Evolutionary conservation across 2,329 filamentous ascomycete species (phyloP), one percentile per base, ranked within the genome.

Genomic region (Pseudophaeomoniella oleicola): DNA sequence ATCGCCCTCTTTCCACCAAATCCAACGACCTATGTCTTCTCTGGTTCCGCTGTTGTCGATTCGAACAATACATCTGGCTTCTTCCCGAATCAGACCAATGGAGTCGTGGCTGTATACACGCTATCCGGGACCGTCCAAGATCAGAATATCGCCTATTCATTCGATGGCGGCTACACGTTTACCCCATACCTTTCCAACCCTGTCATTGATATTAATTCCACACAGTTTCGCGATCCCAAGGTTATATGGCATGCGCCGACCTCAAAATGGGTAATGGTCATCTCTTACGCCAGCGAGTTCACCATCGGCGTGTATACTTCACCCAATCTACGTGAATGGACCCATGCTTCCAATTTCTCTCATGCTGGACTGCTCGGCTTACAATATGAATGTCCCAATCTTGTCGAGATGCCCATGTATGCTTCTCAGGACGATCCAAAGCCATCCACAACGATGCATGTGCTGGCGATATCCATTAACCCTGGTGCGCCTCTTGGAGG

Each of bases 11-110:
- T 59, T 32, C 67, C 68, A 0, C 57, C 62, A 0, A 56, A 62
- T 17, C 50, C 64, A 13, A 56, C 52, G 0, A 54, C 59, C 10
- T 63, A 55, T 37, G 64, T 71, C 31, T 73, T 67, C 42, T 67
- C 65, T 0, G 69, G 73, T 16, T 75, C 68, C 34, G 64, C 61
- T 4, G 72, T 79, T 0, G 56, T 75, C 15, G 76, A 81, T 47
- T 52, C 52, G 9, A 71, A 78, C 48, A 80, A 81, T 48, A 78
- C 75, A 0, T 77, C 72, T 11, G 75, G 75, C 2, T 75, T 80
- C 57, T 79, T 79, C 44, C 68, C 67, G 0, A 59, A 67, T 34
- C 71, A 73, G 46, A 60, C 59, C n/a, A 69, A 73, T 39, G 72
- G 73, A 3, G 70, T 79, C 4, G 69, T 81, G 2, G 76, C 75